These are phyloP conservation scores for Chlorella sp. DNA, from an alignment of 139 green algal species.

Conservation along the genomic window DNA sequence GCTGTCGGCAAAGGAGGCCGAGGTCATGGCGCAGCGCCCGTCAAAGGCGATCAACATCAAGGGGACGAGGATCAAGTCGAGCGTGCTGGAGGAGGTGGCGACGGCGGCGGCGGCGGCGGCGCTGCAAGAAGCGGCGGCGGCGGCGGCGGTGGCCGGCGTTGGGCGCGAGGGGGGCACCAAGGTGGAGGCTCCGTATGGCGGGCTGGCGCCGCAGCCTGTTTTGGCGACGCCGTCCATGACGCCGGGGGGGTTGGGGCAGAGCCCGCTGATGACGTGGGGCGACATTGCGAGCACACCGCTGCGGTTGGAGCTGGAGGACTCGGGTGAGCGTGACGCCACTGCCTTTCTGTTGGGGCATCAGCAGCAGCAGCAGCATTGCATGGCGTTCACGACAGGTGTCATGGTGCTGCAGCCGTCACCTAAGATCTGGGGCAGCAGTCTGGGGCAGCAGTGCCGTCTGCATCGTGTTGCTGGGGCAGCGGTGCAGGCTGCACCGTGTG, in stretches of 20 bases:
- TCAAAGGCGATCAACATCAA: neutral
- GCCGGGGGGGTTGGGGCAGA: slow-evolving; percentile 25
- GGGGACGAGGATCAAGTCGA: slow-evolving; percentile 1
- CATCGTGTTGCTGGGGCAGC: too few relatives aligned
- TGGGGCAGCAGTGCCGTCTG: slow-evolving; percentile 1
- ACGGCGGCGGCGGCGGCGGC: slow-evolving; percentile 5
- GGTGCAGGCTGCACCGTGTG: too few relatives aligned
- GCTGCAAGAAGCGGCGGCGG: neutral
- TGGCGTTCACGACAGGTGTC: too few relatives aligned
- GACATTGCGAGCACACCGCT: slow-evolving; percentile 75
- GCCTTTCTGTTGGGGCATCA: neutral
- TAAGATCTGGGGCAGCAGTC: neutral
- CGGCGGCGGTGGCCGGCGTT: neutral
- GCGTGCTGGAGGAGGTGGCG: neutral
- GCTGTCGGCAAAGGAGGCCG: slow-evolving; percentile 42
- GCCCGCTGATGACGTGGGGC: slow-evolving; percentile 84
- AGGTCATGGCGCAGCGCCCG: slow-evolving; percentile 22
- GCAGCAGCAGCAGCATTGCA: too few relatives aligned
- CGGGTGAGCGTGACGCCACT: too few relatives aligned
- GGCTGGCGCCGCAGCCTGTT: too few relatives aligned
- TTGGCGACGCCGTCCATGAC: slow-evolving; percentile 28
- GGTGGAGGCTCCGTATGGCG: slow-evolving; percentile 17
- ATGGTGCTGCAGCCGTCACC: too few relatives aligned
- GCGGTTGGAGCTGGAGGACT: slow-evolving; percentile 44
- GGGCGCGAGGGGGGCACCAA: neutral